A percentile compares a stretch with the other conserved stretches of the same genome.
These are phyloP conservation scores for Aspergillus persii DNA, from an alignment of 2,329 filamentous ascomycete species.

Conservation along the genomic window DNA sequence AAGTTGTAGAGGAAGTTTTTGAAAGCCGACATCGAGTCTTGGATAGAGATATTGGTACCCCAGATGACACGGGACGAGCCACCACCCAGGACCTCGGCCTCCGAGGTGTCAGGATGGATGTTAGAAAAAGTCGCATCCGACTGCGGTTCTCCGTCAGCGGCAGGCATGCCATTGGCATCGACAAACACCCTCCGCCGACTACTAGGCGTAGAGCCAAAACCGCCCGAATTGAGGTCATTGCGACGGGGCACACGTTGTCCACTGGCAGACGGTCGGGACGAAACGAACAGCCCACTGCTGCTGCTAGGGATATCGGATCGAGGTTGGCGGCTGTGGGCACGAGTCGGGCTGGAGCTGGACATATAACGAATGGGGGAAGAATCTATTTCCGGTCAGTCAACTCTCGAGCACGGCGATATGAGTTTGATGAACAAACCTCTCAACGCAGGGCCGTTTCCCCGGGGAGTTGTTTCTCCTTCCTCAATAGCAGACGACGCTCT, in stretches of 20 bases:
- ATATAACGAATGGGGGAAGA: constrained; percentile 92
- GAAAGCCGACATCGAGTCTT: constrained; percentile 82
- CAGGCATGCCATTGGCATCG: constrained; percentile 62
- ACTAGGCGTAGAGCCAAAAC: constrained; percentile 53
- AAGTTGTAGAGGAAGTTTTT: constrained; percentile 93
- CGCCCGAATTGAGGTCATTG: constrained; percentile 84
- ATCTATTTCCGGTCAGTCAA: constrained; percentile 51
- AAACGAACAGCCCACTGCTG: constrained; percentile 83
- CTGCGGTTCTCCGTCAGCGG: constrained; percentile 46
- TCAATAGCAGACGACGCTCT: constrained; percentile 39
- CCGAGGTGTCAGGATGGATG: constrained; percentile 79
- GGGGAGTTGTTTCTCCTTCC: constrained; percentile 45
- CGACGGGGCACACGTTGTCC: constrained; percentile 60
- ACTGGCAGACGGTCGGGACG: constrained; percentile 53
- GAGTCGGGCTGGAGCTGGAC: constrained; percentile 82
- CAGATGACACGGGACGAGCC: constrained; percentile 81
- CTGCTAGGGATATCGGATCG: constrained; percentile 76
- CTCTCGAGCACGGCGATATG: neutral
- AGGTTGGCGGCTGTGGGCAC: constrained; percentile 52
- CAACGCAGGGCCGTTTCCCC: constrained; percentile 35
- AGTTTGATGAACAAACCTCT: constrained; percentile 34
- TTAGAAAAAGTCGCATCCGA: constrained; percentile 68
- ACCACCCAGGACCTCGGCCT: constrained; percentile 83
- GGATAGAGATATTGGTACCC: constrained; percentile 95
- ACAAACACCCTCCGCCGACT: constrained; percentile 61